Conservation (phyloP, 2,329 filamentous ascomycete genomes). For the Colletotrichum spaethianum region DNA sequence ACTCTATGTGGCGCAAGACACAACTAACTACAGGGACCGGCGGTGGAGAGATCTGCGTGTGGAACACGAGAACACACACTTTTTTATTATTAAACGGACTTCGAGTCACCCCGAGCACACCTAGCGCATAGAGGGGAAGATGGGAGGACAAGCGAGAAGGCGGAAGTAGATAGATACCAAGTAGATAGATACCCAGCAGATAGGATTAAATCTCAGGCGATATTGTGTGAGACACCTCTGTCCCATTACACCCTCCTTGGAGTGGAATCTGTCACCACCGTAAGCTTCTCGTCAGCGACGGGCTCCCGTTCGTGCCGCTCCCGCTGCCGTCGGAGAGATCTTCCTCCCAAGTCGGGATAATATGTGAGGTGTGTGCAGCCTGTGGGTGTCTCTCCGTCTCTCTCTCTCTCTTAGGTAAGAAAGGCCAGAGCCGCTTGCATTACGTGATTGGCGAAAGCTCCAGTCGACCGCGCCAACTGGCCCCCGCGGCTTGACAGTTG, state of each 20-base stretch:
- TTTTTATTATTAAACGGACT: background rate
- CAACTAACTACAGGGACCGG: background rate
- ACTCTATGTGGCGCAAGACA: background rate
- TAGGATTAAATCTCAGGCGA: conserved; percentile 1
- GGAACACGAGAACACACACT: background rate
- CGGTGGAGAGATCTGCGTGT: conserved; percentile 4
- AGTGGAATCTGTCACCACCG: background rate
- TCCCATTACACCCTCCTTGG: background rate
- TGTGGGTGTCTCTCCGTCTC: background rate
- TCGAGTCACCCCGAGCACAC: background rate
- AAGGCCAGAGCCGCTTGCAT: background rate
- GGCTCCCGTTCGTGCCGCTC: background rate
- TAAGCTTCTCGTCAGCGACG: background rate
- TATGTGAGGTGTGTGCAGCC: background rate
- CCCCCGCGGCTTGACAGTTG: background rate
- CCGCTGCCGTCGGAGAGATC: background rate
- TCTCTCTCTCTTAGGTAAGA: background rate
- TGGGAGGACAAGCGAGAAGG: background rate
- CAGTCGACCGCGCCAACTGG: conserved; percentile 1
- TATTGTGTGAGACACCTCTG: conserved; percentile 1
- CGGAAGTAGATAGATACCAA: background rate
- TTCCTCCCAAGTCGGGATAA: background rate
- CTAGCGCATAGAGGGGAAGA: background rate
- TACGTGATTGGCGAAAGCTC: conserved; percentile 26
- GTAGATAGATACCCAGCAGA: background rate